phyloP scores from a whole-genome alignment of 805 yeast species.

The Kuraishia piskuri region DNA sequence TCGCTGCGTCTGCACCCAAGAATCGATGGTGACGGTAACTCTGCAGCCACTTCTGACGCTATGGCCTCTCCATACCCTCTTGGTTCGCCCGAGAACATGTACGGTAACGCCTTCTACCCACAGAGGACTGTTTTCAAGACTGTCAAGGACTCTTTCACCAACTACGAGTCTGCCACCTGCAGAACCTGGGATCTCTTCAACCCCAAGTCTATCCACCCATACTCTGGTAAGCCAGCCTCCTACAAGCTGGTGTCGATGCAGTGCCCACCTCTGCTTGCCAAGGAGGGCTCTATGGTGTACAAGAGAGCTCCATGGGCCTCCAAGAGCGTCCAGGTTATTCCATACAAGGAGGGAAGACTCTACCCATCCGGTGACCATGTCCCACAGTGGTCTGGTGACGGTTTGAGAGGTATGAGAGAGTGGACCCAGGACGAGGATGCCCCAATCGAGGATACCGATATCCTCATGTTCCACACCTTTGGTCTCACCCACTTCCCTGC shows the following conservation, averaged over 20 bases:
- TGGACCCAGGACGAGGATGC: constrained; percentile 61
- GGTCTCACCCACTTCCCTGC: constrained; percentile 85
- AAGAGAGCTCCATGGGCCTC: constrained; percentile 83
- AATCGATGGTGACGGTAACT: constrained; percentile 73
- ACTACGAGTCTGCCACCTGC: constrained; percentile 51
- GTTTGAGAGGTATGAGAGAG: constrained; percentile 53
- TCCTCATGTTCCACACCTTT: constrained; percentile 72
- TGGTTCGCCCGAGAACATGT: constrained; percentile 63
- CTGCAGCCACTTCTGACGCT: constrained; percentile 64
- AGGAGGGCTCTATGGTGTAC: constrained; percentile 63
- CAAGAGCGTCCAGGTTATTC: constrained; percentile 58
- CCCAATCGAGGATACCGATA: constrained; percentile 56
- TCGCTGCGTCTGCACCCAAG: constrained; percentile 73
- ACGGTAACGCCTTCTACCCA: constrained; percentile 71
- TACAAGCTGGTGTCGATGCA: constrained; percentile 72
- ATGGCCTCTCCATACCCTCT: constrained; percentile 46
- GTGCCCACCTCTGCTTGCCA: constrained; percentile 66
- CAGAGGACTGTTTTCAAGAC: constrained; percentile 61
- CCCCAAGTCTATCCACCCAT: constrained; percentile 56
- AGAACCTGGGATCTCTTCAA: constrained; percentile 76
- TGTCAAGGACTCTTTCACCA: constrained; percentile 55
- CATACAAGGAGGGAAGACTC: constrained; percentile 62
- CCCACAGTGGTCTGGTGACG: constrained; percentile 69
- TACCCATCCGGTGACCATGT: constrained; percentile 79
- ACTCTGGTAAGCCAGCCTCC: constrained; percentile 68